Base-by-base conservation (phyloP, 768 basidiomycete genomes). In the Terana coerulea region DNA sequence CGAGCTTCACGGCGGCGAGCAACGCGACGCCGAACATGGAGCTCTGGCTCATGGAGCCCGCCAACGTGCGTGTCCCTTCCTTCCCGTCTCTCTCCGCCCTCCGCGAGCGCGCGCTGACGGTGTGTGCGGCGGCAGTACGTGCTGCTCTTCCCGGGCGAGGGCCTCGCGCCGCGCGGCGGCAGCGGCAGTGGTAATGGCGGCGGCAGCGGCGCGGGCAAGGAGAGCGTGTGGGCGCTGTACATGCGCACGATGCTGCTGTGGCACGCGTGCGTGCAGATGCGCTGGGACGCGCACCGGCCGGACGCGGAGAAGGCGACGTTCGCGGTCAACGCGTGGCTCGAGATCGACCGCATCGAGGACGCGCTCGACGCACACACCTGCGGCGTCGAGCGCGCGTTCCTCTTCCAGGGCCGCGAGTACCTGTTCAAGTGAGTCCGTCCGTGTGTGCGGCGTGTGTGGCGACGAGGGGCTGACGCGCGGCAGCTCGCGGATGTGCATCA, bases 111-210 rank as follows among this genome's bases (percentile, higher is more conserved):
- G 6, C 24, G 30, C 29, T 35, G 45, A 46, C 31, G 22, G 14
- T 7, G 28, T 28, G 14, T 12, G 31, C n/a, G n/a, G n/a, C 21
- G 33, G 21, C 29, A 90, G 87, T 86, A 82, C 63, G 78, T 80
- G 1, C 64, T 89, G n/a, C 68, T 90, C 19, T 89, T 90, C 64
- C 82, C 86, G 6, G 87, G 85, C n/a, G 87, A 89, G 67, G 74
- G 78, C 11, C 67, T 81, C 64, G 2, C 67, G 67, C 25, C 73
- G 69, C 9, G 70, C 25, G 70, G 10, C 35, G 59, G 19, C 50
- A 67, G 17, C 37, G 63, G 19, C 57, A 51, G 30, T 33, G 11
- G 36, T 12, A 9, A 9, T 9, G 19, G 8, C 19, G 47, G 33
- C 55, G 62, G 49, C 71, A 77, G 3, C 69, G 76, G 8, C 17